These are phyloP conservation scores for Rutstroemia sp. DNA, from an alignment of 2,329 filamentous ascomycete species.

Conservation along the genomic window DNA sequence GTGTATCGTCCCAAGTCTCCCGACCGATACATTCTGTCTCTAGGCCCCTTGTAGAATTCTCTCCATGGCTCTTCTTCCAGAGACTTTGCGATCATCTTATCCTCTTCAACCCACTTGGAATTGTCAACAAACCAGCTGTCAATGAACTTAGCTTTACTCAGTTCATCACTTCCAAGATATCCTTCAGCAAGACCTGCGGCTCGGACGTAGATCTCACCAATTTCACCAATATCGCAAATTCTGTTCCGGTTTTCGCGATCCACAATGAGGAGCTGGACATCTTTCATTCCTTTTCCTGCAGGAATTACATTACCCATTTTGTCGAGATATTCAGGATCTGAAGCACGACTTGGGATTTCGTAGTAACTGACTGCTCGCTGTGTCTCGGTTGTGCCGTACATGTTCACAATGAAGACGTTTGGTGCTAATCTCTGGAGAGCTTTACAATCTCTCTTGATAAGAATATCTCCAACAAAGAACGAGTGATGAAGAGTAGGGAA, in stretches of 20 bases:
- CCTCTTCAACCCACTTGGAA: constrained; percentile 28
- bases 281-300: constrained; percentile 76
- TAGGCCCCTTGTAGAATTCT: constrained; percentile 68
- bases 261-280: constrained; percentile 84
- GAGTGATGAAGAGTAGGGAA: constrained; percentile 72
- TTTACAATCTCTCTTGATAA: constrained; percentile 77
- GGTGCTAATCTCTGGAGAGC: constrained; percentile 67
- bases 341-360: constrained; percentile 59
- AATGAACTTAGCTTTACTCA: constrained; percentile 28
- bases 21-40: constrained; percentile 80
- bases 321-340: constrained; percentile 57
- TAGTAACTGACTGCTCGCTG: constrained; percentile 77
- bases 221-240: constrained; percentile 71
- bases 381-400: constrained; percentile 87
- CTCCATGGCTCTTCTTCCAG: constrained; percentile 65
- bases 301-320: constrained; percentile 69
- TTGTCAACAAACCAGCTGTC: constrained; percentile 31
- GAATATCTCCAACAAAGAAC: constrained; percentile 87
- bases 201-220: constrained; percentile 77
- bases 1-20: constrained; percentile 79
- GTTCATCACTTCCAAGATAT: constrained; percentile 43
- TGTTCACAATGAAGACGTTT: constrained; percentile 71
- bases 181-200: constrained; percentile 79
- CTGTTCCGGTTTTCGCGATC: constrained; percentile 56
- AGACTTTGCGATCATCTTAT: constrained; percentile 54